Base-by-base conservation (phyloP, 306 rosid genomes). In the Malus fusca region DNA sequence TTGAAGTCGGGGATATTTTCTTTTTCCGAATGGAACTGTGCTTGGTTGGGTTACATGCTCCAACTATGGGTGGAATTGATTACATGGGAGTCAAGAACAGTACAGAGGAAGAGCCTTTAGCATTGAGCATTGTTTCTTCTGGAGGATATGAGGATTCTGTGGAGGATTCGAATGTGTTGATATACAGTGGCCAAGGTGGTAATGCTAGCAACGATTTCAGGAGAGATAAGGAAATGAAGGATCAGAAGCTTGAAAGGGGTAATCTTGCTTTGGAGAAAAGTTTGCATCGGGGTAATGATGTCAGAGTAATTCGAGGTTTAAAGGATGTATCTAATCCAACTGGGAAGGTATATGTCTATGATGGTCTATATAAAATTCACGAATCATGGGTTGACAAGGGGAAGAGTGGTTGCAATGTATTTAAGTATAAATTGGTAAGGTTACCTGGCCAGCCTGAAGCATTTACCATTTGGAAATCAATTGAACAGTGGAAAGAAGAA, bases 241-340 rank as follows among this genome's bases (percentile, higher is more conserved):
- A 94, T 82, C 98, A 93, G 79, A 93, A 93, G 87, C 98, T 93
- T 53, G 98, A 93, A 90, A 91, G 97, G 85, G 98, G 98, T 59
- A 93, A 93, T 84, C 98, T 93, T 66, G 98, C 98, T 28, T 69
- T 93, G 82, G 97, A 91, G 72, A 91, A 88, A 77, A 91, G 96
- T 79, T 68, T 84, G 80, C 96, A 87, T 76, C 84, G 88, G 59
- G 94, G 90, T 60, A 91, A 91, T 65, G 93, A 87, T 11, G 91
- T 93, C 59, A 86, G 98, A 84, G 98, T 93, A 26, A 80, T 91
- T 77, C 88, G 97, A 72, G 98, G 98, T 53, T 8, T 95, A 14
- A 87, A 12, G 82, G 97, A 92, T 82, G 2, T 33, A 6, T 74
- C 79, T 56, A 87, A 84, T 78, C 85, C 89, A 74, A 67, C 91